phyloP scores from a whole-genome alignment of 805 yeast genomes.

The Yarrowia porcina region DNA sequence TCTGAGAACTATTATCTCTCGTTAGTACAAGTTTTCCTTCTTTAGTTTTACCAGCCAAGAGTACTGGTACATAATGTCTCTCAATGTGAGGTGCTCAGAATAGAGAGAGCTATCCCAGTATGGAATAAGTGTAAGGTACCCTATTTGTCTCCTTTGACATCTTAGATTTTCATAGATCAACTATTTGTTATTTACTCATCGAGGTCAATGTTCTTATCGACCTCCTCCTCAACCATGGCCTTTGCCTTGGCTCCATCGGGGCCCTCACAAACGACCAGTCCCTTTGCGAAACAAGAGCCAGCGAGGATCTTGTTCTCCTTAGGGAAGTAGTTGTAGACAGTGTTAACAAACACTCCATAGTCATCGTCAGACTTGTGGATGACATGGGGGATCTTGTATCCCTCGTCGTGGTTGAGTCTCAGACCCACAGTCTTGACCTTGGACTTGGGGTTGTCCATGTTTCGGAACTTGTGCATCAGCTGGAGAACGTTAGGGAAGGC shows the following conservation, averaged over 20 bases:
- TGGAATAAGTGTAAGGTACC: too few relatives aligned
- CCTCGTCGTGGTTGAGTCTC: not conserved
- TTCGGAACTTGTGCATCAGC: not conserved
- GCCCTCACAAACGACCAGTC: not conserved
- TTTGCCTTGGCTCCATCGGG: not conserved
- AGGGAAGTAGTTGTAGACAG: constrained; percentile 18
- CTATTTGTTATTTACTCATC: not conserved
- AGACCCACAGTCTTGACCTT: constrained; percentile 4
- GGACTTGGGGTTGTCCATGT: not conserved
- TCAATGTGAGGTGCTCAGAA: too few relatives aligned
- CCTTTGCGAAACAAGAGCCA: constrained; percentile 2
- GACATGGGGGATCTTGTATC: constrained; percentile 7
- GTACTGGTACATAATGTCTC: too few relatives aligned
- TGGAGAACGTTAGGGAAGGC: constrained; percentile 15
- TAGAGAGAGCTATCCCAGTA: too few relatives aligned
- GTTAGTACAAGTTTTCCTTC: too few relatives aligned
- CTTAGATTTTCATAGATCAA: not conserved
- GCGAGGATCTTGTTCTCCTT: constrained; percentile 13
- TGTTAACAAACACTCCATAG: constrained; percentile 4
- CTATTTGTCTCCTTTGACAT: too few relatives aligned
- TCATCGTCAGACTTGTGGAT: constrained; percentile 10
- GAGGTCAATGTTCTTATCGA: not conserved
- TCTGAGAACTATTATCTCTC: too few relatives aligned
- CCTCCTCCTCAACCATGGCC: not conserved
- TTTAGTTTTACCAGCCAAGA: too few relatives aligned